Evolutionary conservation across 1,284 basidiomycete genomes (phyloP), one percentile per base, ranked within the genome.

Genomic region (Heliocybe sulcata): DNA sequence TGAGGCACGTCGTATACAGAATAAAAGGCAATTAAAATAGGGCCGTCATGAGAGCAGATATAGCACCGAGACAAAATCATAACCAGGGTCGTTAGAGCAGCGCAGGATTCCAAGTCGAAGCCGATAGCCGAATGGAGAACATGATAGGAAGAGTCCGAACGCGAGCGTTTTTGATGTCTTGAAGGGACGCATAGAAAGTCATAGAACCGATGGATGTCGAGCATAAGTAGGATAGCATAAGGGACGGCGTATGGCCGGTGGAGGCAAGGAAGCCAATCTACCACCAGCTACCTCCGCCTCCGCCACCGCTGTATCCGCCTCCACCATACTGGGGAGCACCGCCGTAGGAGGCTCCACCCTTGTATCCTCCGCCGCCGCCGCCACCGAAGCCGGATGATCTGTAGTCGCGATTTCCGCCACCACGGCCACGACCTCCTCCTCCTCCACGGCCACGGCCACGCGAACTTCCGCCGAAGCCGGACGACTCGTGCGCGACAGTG

Each of bases 401-500:
- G 63, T 63, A 77, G 65, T 83, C 81, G 16, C 80, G 76, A 58
- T 67, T 74, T 3, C 69, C 66, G 38, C 69, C 69, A 33, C 79
- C 73, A 54, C 77, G 72, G 53, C 77, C 71, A 27, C 87, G 76
- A 22, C 88, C 78, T 35, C 87, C 77, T 54, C 87, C n/a, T n/a
- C n/a, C 79, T 61, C 82, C 72, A 53, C 81, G 71, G 55, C 79
- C 68, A 38, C 82, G 77, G n/a, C 81, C 74, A 61, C 67, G 77
- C 42, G 71, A 60, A 50, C 83, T 77, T 50, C 80, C 76, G 19
- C 86, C 85, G 66, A 89, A 94, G 11, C 23, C 22, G 52, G 86
- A 79, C 47, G 83, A 77, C 75, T 98, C 95, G 56, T 87, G 82
- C 2, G 88, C 86, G 54, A 97, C 86, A 23, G 85, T 85, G 67